Conservation (phyloP, 2,329 filamentous ascomycete species). For the Talaromyces sp. region DNA sequence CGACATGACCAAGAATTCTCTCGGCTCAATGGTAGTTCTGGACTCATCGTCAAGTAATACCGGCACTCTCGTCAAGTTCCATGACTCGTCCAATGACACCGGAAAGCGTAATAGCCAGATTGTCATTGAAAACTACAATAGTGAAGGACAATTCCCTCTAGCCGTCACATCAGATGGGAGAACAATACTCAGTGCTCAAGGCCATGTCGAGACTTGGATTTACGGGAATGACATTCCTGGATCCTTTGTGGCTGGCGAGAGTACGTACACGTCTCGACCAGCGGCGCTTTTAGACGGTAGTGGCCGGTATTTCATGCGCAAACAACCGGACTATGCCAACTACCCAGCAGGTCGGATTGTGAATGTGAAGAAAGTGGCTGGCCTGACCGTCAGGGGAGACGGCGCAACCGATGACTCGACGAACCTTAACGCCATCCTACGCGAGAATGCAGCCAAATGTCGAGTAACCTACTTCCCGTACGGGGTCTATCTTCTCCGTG, state of each 20-base stretch:
- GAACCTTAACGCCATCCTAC: conserved; percentile 35
- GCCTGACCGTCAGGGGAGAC: conserved; percentile 42
- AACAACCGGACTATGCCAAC: conserved; percentile 43
- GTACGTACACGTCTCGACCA: conserved; percentile 11
- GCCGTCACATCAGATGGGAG: conserved; percentile 27
- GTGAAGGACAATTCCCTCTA: conserved; percentile 22
- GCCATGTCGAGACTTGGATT: conserved; percentile 29
- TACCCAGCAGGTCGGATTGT: conserved; percentile 42
- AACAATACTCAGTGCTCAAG: conserved; percentile 22
- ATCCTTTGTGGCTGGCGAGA: conserved; percentile 2
- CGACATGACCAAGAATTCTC: conserved; percentile 17
- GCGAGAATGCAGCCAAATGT: conserved; percentile 34
- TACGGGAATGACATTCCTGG: conserved; percentile 30
- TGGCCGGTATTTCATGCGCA: conserved; percentile 40
- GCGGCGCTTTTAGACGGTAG: background rate
- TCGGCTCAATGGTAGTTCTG: conserved; percentile 21
- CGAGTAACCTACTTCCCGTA: conserved; percentile 56
- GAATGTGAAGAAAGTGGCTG: conserved; percentile 46
- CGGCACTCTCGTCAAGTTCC: conserved; percentile 18
- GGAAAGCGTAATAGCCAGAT: conserved; percentile 31
- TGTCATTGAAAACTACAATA: conserved; percentile 29
- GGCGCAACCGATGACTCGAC: conserved; percentile 38
- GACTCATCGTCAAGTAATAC: conserved; percentile 21
- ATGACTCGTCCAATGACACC: conserved; percentile 25
- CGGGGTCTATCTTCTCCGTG: conserved; percentile 50